Percentiles rank a stretch among this genome's conserved stretches.
Evolutionary conservation across 805 yeast species (phyloP).

Genomic region (Ogataea minuta): DNA sequence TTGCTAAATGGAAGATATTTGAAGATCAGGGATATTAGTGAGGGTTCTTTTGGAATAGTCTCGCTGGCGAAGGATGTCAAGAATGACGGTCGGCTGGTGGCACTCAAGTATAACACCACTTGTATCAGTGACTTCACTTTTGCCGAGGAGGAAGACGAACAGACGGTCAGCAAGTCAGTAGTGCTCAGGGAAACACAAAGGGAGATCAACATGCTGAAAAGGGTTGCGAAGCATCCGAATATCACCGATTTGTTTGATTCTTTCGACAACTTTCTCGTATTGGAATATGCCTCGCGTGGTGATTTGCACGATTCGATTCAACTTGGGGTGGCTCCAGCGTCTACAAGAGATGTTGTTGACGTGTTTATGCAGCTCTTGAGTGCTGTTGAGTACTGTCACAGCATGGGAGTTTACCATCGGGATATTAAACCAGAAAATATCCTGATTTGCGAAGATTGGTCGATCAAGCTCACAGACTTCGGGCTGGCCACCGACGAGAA

Average conservation of each 20-base stretch:
- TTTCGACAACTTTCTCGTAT: conserved; percentile 51
- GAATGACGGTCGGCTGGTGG: conserved; percentile 53
- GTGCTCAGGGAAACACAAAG: conserved; percentile 59
- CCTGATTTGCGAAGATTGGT: conserved; percentile 53
- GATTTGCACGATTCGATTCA: conserved; percentile 82
- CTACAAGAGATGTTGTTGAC: conserved; percentile 54
- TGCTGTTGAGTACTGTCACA: conserved; percentile 52
- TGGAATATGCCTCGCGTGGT: conserved; percentile 86
- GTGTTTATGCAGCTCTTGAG: conserved; percentile 49
- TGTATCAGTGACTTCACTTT: conserved; percentile 41
- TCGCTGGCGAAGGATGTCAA: conserved; percentile 76
- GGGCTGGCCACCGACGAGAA: conserved; percentile 54
- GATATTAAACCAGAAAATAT: conserved; percentile 60
- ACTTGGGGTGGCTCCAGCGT: conserved; percentile 57
- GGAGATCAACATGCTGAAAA: conserved; percentile 64
- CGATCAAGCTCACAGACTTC: conserved; percentile 57
- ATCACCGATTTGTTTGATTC: conserved; percentile 46
- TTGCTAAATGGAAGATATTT: conserved; percentile 62
- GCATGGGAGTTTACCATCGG: conserved; percentile 48
- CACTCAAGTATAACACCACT: conserved; percentile 80
- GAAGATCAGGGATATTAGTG: conserved; percentile 73
- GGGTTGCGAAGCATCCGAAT: conserved; percentile 54
- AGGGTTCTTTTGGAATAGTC: conserved; percentile 93
- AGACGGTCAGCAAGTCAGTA: conserved; percentile 31
- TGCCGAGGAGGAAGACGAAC: conserved; percentile 14